Evolutionary conservation across 1,284 basidiomycete species (phyloP).

Genomic region (Papiliotrema laurentii): DNA sequence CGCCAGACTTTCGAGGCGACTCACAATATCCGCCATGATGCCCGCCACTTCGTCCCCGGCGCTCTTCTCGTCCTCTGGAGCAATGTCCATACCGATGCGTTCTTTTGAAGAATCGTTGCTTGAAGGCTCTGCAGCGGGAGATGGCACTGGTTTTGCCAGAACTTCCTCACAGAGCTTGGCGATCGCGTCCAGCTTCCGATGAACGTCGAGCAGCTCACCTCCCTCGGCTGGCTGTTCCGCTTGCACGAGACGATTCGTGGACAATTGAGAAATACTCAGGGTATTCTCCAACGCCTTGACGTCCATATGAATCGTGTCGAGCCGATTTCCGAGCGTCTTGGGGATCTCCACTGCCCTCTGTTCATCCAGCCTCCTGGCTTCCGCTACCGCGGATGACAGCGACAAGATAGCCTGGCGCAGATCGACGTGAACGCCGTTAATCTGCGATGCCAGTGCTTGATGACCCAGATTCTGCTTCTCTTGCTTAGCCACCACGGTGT

Average conservation of each 20-base stretch:
- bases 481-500: slow-evolving; percentile 18
- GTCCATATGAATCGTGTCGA: slow-evolving; percentile 20
- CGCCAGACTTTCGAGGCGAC: slow-evolving; percentile 1
- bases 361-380: slow-evolving; percentile 6
- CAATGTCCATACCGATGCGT: slow-evolving; percentile 7
- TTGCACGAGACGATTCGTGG: slow-evolving; percentile 6
- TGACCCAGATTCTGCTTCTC: slow-evolving; percentile 27
- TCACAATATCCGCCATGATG: slow-evolving; percentile 34
- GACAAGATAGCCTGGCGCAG: slow-evolving; percentile 18
- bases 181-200: slow-evolving; percentile 40
- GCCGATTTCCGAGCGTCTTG: slow-evolving; percentile 18
- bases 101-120: not conserved
- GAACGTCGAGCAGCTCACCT: slow-evolving; percentile 15
- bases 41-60: slow-evolving; percentile 35
- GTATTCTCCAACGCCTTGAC: slow-evolving; percentile 31
- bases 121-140: not conserved
- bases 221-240: not conserved
- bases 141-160: slow-evolving; percentile 9
- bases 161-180: slow-evolving; percentile 33
- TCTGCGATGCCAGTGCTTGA: slow-evolving; percentile 16
- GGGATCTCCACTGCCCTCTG: slow-evolving; percentile 5
- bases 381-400: slow-evolving; percentile 11
- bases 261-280: slow-evolving; percentile 23
- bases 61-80: slow-evolving; percentile 23
- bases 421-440: slow-evolving; percentile 24